These are phyloP conservation scores for Amphibolis antarctica DNA, from an alignment of 106 monocot genomes.

Conservation along the genomic window DNA sequence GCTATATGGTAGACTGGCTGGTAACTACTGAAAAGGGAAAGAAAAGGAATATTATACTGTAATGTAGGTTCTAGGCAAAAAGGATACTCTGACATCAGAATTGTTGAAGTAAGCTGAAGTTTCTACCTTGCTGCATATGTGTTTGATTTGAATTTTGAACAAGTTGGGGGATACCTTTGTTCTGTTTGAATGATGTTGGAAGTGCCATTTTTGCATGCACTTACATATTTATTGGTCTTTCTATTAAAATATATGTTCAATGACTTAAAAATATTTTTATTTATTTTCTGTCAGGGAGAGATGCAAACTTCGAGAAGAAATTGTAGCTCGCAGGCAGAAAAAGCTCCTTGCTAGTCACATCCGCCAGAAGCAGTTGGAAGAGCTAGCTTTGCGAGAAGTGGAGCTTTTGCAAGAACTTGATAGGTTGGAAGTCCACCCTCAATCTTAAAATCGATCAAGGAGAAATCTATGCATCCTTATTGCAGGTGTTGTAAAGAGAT, in stretches of 20 bases:
- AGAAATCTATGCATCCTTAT: not conserved
- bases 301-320: slow-evolving; percentile 79
- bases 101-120: no score
- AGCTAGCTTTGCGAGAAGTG: slow-evolving; percentile 58
- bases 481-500: not conserved
- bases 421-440: slow-evolving; percentile 32
- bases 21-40: no score
- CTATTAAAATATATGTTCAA: not conserved
- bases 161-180: no score
- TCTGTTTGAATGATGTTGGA: no score
- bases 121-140: no score
- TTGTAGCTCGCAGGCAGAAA: slow-evolving; percentile 59
- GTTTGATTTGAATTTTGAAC: no score
- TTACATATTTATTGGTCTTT: not conserved
- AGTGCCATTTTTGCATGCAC: not conserved
- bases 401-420: slow-evolving; percentile 88
- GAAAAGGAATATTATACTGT: no score
- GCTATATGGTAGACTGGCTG: no score
- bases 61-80: no score
- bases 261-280: not conserved
- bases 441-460: not conserved
- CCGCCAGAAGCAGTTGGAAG: slow-evolving; percentile 74
- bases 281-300: slow-evolving; percentile 42
- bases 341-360: slow-evolving; percentile 49
- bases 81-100: no score